These are phyloP conservation scores for Westerdykella sp. DNA, from an alignment of 2,329 filamentous ascomycete genomes.

Conservation along the genomic window DNA sequence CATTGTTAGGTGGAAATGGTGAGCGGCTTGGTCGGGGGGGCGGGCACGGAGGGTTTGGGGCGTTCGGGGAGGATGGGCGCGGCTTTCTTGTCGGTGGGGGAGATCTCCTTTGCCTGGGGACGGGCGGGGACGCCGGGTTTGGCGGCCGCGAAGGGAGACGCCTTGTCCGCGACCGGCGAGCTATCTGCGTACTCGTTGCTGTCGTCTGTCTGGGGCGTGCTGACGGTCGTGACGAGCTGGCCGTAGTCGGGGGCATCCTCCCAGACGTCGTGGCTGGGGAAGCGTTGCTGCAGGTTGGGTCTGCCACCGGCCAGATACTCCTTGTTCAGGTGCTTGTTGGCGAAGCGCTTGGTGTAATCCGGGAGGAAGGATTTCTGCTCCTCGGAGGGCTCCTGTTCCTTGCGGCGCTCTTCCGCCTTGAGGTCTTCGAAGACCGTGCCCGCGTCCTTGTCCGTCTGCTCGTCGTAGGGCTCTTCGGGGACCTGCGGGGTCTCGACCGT, in stretches of 20 bases:
- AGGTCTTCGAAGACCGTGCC: slow-evolving; percentile 41
- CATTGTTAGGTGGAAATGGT: slow-evolving; percentile 38
- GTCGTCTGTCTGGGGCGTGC: slow-evolving; percentile 46
- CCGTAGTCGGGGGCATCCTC: slow-evolving; percentile 86
- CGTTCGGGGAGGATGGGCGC: slow-evolving; percentile 51
- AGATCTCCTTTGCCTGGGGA: slow-evolving; percentile 33
- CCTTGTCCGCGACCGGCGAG: slow-evolving; percentile 25
- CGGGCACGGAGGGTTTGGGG: slow-evolving; percentile 59
- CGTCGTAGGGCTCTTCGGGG: slow-evolving; percentile 39
- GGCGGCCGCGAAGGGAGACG: slow-evolving; percentile 17
- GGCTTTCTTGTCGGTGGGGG: slow-evolving; percentile 46
- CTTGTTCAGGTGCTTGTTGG: slow-evolving; percentile 53
- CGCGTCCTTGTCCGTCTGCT: slow-evolving; percentile 21
- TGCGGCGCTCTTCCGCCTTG: slow-evolving; percentile 46
- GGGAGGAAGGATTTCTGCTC: slow-evolving; percentile 40
- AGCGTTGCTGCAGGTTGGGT: slow-evolving; percentile 59
- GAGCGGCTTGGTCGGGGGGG: slow-evolving; percentile 50
- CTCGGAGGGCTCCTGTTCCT: slow-evolving; percentile 39
- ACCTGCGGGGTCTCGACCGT: slow-evolving; percentile 78
- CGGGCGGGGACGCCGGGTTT: slow-evolving; percentile 30
- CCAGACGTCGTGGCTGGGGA: slow-evolving; percentile 91
- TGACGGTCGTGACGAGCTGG: slow-evolving; percentile 69
- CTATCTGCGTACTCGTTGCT: slow-evolving; percentile 36
- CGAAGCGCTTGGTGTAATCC: slow-evolving; percentile 50
- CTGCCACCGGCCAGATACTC: slow-evolving; percentile 43